Conservation (phyloP, 202 grass and related monocot species). For the Schoenoplectus triqueter region DNA sequence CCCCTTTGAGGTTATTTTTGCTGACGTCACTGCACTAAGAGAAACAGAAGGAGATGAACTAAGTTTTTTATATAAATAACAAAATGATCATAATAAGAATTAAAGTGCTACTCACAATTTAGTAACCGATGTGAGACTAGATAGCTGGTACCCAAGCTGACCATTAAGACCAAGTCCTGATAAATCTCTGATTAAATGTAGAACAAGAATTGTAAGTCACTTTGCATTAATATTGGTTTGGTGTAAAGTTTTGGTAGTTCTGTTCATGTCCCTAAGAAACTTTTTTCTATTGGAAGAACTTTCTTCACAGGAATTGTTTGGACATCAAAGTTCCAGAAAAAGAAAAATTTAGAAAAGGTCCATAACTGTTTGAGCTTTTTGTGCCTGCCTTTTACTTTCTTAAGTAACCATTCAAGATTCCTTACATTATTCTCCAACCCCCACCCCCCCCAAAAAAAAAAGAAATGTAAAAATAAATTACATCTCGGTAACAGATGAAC, state of each 20-base stretch:
- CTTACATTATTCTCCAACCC: not conserved
- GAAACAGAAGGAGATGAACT: conserved; percentile 61
- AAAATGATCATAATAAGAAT: conserved; percentile 23
- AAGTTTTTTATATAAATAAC: conserved; percentile 57
- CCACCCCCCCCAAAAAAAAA: not conserved
- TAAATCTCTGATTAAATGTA: conserved; percentile 58
- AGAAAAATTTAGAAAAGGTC: not conserved
- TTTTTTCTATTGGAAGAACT: too few species aligned
- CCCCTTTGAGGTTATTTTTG: conserved; percentile 86
- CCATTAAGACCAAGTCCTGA: conserved; percentile 75
- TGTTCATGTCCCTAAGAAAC: not conserved
- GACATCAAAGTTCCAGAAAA: not conserved
- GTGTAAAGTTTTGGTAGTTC: not conserved
- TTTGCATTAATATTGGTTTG: not conserved
- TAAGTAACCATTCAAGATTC: not conserved
- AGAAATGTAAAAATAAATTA: conserved; percentile 40
- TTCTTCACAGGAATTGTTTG: not conserved
- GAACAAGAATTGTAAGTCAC: conserved; percentile 34
- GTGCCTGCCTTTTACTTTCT: not conserved
- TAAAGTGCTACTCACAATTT: conserved; percentile 82
- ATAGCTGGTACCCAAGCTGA: conserved; percentile 76
- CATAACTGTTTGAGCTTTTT: not conserved
- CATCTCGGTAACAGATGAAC: conserved; percentile 79
- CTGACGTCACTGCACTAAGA: conserved; percentile 91
- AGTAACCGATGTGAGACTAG: conserved; percentile 82